These are phyloP conservation scores for Tuber umbilicatum DNA, from an alignment of 495 filamentous ascomycete genomes.

Conservation along the genomic window DNA sequence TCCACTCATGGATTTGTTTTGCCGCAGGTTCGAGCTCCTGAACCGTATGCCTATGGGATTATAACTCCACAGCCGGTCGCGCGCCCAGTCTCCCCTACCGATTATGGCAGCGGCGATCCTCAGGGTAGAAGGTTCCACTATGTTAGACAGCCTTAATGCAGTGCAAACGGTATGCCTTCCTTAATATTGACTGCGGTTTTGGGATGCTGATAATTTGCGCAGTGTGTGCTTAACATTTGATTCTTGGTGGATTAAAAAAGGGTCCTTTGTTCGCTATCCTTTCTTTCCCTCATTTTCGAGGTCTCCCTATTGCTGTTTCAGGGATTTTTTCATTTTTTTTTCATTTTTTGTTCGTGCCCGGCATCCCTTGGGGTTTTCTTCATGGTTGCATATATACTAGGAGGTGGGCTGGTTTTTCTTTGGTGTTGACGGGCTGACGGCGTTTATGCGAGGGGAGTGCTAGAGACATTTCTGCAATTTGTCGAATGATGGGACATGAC, in stretches of 20 bases:
- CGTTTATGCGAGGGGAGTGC: not conserved
- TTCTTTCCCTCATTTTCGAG: not conserved
- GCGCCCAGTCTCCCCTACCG: not conserved
- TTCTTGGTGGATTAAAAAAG: not conserved
- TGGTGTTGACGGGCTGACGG: not conserved
- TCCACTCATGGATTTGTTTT: not conserved
- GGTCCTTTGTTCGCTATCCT: not conserved
- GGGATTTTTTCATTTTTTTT: not conserved
- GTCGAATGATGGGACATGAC: not conserved
- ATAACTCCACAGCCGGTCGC: not conserved
- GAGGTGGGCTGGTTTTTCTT: not conserved
- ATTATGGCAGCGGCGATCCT: not conserved
- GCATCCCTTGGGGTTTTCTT: not conserved
- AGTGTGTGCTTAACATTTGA: not conserved
- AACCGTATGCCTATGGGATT: not conserved
- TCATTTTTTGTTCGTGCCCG: not conserved
- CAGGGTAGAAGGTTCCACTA: not conserved
- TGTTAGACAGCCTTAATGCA: not conserved
- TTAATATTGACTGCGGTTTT: not conserved
- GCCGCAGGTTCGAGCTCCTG: not conserved
- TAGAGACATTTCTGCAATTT: not conserved
- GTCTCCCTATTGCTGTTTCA: not conserved
- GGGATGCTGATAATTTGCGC: not conserved
- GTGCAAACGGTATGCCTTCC: not conserved
- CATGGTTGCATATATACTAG: not conserved